These are phyloP conservation scores for Austropuccinia psidii DNA, from an alignment of 1,284 basidiomycete genomes.

Conservation along the genomic window DNA sequence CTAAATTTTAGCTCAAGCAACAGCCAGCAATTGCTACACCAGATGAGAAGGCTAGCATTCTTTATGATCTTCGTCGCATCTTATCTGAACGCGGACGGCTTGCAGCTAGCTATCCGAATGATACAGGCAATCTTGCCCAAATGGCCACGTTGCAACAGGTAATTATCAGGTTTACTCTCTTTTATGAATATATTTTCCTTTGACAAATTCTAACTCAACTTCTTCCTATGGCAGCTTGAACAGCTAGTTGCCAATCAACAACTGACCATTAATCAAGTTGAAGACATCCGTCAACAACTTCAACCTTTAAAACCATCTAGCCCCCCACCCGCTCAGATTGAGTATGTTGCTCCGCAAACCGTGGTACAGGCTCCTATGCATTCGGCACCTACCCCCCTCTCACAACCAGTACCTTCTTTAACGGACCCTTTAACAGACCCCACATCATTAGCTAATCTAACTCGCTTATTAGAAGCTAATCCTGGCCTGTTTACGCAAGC, in stretches of 20 bases:
- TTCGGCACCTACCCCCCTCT: not conserved
- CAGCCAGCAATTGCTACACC: constrained; percentile 34
- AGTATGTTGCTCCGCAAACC: constrained; percentile 11
- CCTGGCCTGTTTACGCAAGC: constrained; percentile 21
- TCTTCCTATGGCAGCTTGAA: constrained; percentile 28
- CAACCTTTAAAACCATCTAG: constrained; percentile 25
- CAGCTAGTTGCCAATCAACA: constrained; percentile 34
- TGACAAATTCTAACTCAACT: not conserved
- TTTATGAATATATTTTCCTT: not conserved
- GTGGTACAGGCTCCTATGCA: not conserved
- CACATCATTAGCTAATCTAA: constrained; percentile 25
- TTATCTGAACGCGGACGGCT: constrained; percentile 22
- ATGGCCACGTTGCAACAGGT: constrained; percentile 36
- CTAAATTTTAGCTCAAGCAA: constrained; percentile 26
- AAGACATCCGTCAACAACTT: constrained; percentile 35
- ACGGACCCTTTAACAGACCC: constrained; percentile 14
- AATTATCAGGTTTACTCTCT: not conserved
- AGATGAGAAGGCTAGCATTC: constrained; percentile 35
- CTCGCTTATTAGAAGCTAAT: constrained; percentile 25
- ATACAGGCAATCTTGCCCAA: constrained; percentile 19
- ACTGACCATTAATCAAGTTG: constrained; percentile 34
- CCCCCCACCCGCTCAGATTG: constrained; percentile 1
- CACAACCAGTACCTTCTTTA: not conserved
- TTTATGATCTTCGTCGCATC: constrained; percentile 32
- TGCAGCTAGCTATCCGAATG: constrained; percentile 26